phyloP scores from a whole-genome alignment of 1,284 basidiomycete species.

The Pterulicium gracile region DNA sequence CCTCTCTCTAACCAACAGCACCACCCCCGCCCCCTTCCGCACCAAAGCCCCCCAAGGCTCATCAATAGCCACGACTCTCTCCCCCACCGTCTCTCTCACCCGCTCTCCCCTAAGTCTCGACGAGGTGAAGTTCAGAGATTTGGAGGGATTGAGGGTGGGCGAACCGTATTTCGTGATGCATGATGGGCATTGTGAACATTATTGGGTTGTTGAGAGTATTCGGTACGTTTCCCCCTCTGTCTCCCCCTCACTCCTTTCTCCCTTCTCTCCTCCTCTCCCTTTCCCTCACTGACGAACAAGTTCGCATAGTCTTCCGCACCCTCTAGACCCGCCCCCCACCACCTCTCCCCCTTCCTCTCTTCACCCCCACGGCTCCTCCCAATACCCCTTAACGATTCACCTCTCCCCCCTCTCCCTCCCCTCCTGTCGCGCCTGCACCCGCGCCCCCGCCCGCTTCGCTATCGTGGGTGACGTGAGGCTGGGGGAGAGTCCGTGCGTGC shows the following conservation, averaged over 20 bases:
- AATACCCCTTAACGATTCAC: slow-evolving; percentile 58
- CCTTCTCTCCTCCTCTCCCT: too few species aligned
- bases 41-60: slow-evolving; percentile 30
- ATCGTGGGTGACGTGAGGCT: slow-evolving; percentile 59
- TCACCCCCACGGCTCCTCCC: slow-evolving; percentile 37
- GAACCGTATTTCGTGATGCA: slow-evolving; percentile 77
- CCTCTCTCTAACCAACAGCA: slow-evolving; percentile 25
- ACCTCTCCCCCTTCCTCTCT: slow-evolving; percentile 38
- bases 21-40: slow-evolving; percentile 22
- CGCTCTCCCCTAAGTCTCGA: too few species aligned
- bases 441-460: slow-evolving; percentile 56
- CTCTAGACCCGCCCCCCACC: slow-evolving; percentile 3
- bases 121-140: too few species aligned
- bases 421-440: slow-evolving; percentile 55
- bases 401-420: slow-evolving; percentile 50
- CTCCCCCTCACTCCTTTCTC: neutral
- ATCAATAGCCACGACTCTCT: slow-evolving; percentile 38
- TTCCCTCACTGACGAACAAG: slow-evolving; percentile 1
- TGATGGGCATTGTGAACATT: slow-evolving; percentile 73
- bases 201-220: slow-evolving; percentile 60
- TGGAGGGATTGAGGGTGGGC: too few species aligned
- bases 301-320: slow-evolving; percentile 3
- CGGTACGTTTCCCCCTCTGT: slow-evolving; percentile 32
- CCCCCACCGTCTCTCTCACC: slow-evolving; percentile 47
- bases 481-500: slow-evolving; percentile 63